These are phyloP conservation scores for Massarina eburnea DNA, from an alignment of 2,329 filamentous ascomycete genomes.

Conservation along the genomic window DNA sequence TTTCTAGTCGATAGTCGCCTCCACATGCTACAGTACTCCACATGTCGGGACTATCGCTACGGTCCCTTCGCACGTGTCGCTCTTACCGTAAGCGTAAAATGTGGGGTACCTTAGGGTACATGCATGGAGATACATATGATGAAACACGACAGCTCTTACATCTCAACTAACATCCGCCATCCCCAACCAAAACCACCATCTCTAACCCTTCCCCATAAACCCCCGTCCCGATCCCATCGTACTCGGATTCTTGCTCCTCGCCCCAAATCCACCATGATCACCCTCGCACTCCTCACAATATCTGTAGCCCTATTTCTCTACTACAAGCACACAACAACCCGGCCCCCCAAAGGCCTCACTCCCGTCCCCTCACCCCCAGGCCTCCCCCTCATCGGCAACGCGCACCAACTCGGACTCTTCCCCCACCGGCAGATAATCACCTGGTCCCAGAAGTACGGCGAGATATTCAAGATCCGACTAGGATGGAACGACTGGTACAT, in stretches of 20 bases:
- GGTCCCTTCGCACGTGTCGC: no score
- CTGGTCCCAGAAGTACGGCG: conserved; percentile 49
- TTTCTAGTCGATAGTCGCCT: no score
- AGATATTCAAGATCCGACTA: conserved; percentile 48
- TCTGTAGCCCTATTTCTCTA: conserved; percentile 12
- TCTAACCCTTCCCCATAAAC: no score
- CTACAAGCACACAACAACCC: conserved; percentile 12
- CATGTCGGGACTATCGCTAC: neutral
- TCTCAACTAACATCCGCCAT: neutral
- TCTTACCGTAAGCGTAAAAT: neutral
- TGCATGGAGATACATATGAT: neutral
- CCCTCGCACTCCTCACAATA: conserved; percentile 15
- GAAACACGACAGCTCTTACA: neutral
- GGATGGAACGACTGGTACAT: conserved; percentile 52
- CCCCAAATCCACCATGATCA: conserved; percentile 10
- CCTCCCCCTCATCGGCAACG: conserved; percentile 31
- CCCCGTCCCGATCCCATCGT: neutral
- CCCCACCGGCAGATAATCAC: conserved; percentile 33
- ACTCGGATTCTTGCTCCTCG: neutral
- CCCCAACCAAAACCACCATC: no score
- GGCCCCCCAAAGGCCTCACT: conserved; percentile 17
- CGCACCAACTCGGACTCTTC: conserved; percentile 29
- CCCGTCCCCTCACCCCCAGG: conserved; percentile 28
- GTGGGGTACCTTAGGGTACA: neutral
- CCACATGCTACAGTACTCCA: neutral